Evolutionary conservation across 495 filamentous ascomycete genomes (phyloP).

Genomic region (Hyphodiscus hymeniophilus): DNA sequence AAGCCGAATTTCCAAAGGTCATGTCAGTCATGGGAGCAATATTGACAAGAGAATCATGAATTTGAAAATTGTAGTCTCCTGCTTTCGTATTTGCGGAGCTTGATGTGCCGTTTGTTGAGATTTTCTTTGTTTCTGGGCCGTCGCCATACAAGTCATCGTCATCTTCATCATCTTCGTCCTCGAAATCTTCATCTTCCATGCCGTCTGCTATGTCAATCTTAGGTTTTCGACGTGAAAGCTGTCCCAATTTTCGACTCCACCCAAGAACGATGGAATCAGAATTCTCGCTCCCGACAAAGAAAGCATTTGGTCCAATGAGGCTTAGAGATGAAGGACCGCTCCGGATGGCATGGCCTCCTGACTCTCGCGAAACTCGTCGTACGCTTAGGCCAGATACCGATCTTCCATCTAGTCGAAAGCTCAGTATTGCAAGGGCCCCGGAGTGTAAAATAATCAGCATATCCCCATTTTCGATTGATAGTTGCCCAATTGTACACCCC

Average conservation of each 20-base stretch:
- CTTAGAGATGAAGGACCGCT: constrained; percentile 61
- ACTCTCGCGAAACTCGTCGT: constrained; percentile 47
- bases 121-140: constrained; percentile 35
- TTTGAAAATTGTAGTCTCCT: constrained; percentile 60
- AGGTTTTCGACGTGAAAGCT: constrained; percentile 17
- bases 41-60: constrained; percentile 69
- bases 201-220: constrained; percentile 30
- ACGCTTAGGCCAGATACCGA: constrained; percentile 81
- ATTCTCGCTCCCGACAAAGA: constrained; percentile 82
- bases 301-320: constrained; percentile 53
- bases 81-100: constrained; percentile 28
- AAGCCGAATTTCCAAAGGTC: constrained; percentile 47
- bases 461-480: constrained; percentile 68
- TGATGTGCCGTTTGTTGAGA: constrained; percentile 18
- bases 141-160: constrained; percentile 66
- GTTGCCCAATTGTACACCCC: constrained; percentile 66
- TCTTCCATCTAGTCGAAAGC: constrained; percentile 83
- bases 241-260: constrained; percentile 58
- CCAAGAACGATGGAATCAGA: constrained; percentile 75
- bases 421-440: constrained; percentile 66
- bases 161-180: constrained; percentile 47
- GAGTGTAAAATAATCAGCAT: constrained; percentile 74
- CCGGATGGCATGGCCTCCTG: constrained; percentile 52
- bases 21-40: constrained; percentile 71
- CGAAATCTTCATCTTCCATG: constrained; percentile 33